phyloP scores from a whole-genome alignment of 441 rosid species.

The Mallotus japonicus region DNA sequence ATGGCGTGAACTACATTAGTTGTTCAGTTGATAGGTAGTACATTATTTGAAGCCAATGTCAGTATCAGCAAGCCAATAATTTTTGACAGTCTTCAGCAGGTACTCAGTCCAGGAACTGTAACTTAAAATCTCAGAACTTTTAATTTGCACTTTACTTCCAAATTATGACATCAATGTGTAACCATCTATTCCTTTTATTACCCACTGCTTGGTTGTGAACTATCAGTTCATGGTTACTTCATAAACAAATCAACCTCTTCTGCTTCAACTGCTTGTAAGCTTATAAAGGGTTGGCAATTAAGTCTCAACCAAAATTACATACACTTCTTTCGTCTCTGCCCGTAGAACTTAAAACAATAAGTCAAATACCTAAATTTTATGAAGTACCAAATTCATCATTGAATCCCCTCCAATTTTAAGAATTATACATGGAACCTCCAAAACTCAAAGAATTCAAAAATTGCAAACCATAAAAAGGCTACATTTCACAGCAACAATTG shows the following conservation, averaged over 20 bases:
- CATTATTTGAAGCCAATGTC: background rate
- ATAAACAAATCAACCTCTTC: background rate
- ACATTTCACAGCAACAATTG: background rate
- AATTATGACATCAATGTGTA: background rate
- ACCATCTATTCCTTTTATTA: background rate
- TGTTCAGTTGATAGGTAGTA: conserved; percentile 5
- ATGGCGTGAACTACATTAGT: background rate
- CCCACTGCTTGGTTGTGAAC: background rate
- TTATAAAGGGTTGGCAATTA: background rate
- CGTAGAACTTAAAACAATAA: background rate
- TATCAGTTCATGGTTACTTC: background rate
- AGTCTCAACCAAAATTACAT: background rate
- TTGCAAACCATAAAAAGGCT: background rate
- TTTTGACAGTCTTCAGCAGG: background rate
- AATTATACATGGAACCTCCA: background rate
- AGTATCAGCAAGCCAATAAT: background rate
- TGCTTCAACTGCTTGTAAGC: background rate
- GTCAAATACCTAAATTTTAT: background rate
- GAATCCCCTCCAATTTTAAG: background rate
- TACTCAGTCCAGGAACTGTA: background rate
- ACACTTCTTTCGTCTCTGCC: background rate
- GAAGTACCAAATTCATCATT: background rate
- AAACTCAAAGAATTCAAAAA: background rate
- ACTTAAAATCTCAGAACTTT: background rate
- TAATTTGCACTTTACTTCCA: background rate